These are phyloP conservation scores for Talaromyces trachyspermus DNA, from an alignment of 495 filamentous ascomycete species.

Conservation along the genomic window DNA sequence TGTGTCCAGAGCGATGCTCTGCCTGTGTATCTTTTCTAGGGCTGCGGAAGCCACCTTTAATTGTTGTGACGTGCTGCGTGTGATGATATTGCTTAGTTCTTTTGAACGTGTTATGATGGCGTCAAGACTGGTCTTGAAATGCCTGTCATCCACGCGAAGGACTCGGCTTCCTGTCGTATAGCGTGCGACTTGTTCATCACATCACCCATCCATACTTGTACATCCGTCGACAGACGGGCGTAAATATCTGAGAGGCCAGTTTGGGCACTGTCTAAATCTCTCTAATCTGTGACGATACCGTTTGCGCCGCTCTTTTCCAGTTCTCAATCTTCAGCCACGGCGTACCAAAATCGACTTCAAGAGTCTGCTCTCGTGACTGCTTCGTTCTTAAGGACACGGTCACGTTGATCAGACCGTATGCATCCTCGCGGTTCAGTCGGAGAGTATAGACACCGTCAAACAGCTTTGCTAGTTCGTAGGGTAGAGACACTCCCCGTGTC, in stretches of 20 bases:
- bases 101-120: constrained; percentile 29
- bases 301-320: constrained; percentile 45
- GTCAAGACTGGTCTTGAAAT: constrained; percentile 17
- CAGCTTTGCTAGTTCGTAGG: constrained; percentile 43
- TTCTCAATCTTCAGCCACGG: constrained; percentile 53
- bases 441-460: constrained; percentile 54
- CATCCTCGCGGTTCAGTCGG: constrained; percentile 49
- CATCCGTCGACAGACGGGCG: constrained; percentile 40
- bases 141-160: constrained; percentile 20
- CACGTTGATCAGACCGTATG: constrained; percentile 51
- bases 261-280: constrained; percentile 37
- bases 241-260: constrained; percentile 34
- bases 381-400: constrained; percentile 46
- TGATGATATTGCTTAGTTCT: constrained; percentile 28
- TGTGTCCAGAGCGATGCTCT: constrained; percentile 15
- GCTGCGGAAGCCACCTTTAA: constrained; percentile 26
- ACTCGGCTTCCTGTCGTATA: constrained; percentile 25
- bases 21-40: constrained; percentile 21
- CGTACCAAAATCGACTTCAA: constrained; percentile 52
- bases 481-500: constrained; percentile 34
- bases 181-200: constrained; percentile 36
- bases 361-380: constrained; percentile 44
- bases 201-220: constrained; percentile 43
- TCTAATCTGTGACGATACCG: constrained; percentile 33
- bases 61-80: constrained; percentile 28